Conservation (phyloP, 2,329 filamentous ascomycete species). For the Camillea tinctor region DNA sequence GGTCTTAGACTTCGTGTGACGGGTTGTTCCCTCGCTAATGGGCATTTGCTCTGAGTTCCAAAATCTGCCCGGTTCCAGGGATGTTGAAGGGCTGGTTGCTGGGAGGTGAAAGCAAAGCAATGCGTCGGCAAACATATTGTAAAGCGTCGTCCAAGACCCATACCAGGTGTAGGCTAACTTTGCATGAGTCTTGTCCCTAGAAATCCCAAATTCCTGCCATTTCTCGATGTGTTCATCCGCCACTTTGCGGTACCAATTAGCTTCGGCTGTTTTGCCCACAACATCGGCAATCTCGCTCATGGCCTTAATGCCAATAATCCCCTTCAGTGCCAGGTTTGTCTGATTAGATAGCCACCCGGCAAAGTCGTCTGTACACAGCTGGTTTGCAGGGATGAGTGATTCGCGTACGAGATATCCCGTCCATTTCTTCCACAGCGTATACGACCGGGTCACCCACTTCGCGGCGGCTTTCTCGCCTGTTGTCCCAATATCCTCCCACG, state of each 20-base stretch:
- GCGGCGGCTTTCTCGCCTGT: constrained; percentile 44
- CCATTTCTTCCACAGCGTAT: constrained; percentile 74
- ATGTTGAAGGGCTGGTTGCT: constrained; percentile 18
- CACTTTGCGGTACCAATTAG: constrained; percentile 59
- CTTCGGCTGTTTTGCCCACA: constrained; percentile 57
- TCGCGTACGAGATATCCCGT: constrained; percentile 70
- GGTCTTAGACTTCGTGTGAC: constrained; percentile 24
- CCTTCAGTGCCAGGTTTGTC: constrained; percentile 74
- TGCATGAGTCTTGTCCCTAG: constrained; percentile 68
- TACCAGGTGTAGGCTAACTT: constrained; percentile 81
- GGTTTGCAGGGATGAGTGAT: constrained; percentile 67
- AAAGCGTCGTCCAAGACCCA: constrained; percentile 78
- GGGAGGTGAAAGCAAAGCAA: constrained; percentile 75
- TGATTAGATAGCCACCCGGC: constrained; percentile 73
- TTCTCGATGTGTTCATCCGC: constrained; percentile 66
- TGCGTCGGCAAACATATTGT: constrained; percentile 73
- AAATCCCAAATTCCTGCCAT: constrained; percentile 70
- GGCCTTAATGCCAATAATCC: constrained; percentile 74
- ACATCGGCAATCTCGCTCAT: constrained; percentile 68
- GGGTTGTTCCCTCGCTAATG: constrained; percentile 8
- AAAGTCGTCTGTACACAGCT: constrained; percentile 77
- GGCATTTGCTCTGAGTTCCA: constrained; percentile 22
- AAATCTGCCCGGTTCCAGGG: constrained; percentile 20
- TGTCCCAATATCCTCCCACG: constrained; percentile 50
- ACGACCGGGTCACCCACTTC: constrained; percentile 50